phyloP scores from a whole-genome alignment of 805 yeast genomes.

The Teunomyces stri region DNA sequence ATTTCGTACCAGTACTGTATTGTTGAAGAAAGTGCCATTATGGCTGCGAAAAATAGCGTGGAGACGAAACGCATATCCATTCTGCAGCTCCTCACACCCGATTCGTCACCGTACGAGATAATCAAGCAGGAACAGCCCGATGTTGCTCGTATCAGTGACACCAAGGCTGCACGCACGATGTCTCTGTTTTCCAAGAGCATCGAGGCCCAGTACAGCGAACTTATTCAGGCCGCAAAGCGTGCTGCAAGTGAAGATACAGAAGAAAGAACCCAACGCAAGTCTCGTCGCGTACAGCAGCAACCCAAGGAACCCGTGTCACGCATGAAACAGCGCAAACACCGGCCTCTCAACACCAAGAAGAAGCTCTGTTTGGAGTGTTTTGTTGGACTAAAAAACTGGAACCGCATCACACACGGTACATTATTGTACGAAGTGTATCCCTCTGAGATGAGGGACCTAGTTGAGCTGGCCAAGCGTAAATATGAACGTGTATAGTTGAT shows the following conservation, averaged over 20 bases:
- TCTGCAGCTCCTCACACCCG: conserved; percentile 35
- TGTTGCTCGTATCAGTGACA: neutral
- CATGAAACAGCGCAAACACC: conserved; percentile 1
- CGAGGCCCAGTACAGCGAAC: conserved; percentile 17
- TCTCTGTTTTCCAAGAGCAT: conserved; percentile 6
- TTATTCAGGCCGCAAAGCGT: conserved; percentile 17
- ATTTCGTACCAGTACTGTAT: conserved; percentile 49
- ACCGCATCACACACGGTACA: conserved; percentile 21
- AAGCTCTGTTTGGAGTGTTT: conserved; percentile 26
- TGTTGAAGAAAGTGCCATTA: conserved; percentile 12
- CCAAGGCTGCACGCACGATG: conserved; percentile 5
- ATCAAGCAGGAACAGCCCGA: neutral
- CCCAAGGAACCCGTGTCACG: conserved; percentile 10
- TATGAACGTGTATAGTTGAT: neutral
- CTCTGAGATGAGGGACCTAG: conserved; percentile 18
- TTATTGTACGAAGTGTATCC: conserved; percentile 21
- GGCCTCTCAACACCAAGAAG: conserved; percentile 17
- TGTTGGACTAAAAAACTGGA: conserved; percentile 4
- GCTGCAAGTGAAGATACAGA: conserved; percentile 10
- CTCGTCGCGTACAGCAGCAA: conserved; percentile 13
- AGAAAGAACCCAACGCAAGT: conserved; percentile 8
- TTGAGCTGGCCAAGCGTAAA: conserved; percentile 16
- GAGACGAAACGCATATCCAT: conserved; percentile 11
- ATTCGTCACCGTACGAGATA: conserved; percentile 32
- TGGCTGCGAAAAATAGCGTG: neutral